Evolutionary conservation across 768 basidiomycete genomes (phyloP), one percentile per base, ranked within the genome.

Genomic region (Russula dissimulans): DNA sequence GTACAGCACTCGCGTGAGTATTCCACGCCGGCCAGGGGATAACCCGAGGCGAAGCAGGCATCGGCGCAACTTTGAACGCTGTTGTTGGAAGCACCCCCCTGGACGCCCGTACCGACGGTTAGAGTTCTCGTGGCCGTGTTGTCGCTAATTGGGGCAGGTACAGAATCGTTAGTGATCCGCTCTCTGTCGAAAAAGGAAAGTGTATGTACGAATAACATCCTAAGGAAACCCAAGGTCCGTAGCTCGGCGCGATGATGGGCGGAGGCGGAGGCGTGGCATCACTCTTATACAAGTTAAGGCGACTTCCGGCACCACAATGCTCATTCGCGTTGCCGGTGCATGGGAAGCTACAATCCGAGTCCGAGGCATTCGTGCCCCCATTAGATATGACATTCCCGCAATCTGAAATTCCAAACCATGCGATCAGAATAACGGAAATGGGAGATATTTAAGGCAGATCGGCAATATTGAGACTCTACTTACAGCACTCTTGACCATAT

Each of bases 191-290:
- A 47, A 55, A 54, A 36, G 51, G 52, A 38, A 51, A 31, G 45
- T 29, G 5, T 29, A 67, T 76, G 60, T 66, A 86, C 87, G 74
- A 84, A 73, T 80, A 89, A 69, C 89, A 91, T n/a, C 89, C 89
- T 34, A 89, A 77, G 0, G 82, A 84, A 6, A 73, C 68, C 87
- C 88, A 90, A 32, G 78, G 74, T 4, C 85, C 87, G 34, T 85
- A 78, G 50, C 69, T 79, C 4, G 78, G 73, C 0, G 79, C 77
- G 26, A 79, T 81, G 17, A 72, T 63, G 0, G 88, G 86, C 15
- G 79, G 70, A 0, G 81, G 64, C 14, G 87, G 81, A 31, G 86
- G 82, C 11, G 74, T 56, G 32, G 71, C 70, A 17, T 86, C 86
- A 63, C 78, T 86, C 79, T 78, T 82, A 71, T 82, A 89, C 4